Conservation (phyloP, 2,329 filamentous ascomycete genomes). For the Alternaria gaisen region DNA sequence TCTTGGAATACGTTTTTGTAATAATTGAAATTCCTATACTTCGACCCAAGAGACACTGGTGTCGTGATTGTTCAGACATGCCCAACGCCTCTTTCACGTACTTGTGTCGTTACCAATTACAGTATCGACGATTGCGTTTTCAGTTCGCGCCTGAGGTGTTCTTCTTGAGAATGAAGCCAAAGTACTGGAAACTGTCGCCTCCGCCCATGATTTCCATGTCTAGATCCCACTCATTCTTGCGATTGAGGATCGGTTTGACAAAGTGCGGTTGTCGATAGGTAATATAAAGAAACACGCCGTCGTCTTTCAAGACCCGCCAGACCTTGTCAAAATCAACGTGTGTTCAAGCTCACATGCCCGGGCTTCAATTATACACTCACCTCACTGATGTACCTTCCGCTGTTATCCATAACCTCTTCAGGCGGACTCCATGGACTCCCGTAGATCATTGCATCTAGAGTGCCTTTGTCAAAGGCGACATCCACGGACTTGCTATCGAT, state of each 20-base stretch:
- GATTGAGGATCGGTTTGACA: constrained; percentile 39
- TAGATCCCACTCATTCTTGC: constrained; percentile 32
- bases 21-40: not conserved
- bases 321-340: constrained; percentile 44
- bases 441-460: constrained; percentile 65
- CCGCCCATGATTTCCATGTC: constrained; percentile 32
- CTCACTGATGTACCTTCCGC: constrained; percentile 60
- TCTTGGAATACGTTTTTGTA: not conserved
- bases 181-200: constrained; percentile 35
- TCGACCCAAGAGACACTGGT: not conserved
- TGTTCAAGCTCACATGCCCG: fast-evolving
- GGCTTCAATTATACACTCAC: constrained; percentile 38
- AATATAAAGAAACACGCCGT: constrained; percentile 62
- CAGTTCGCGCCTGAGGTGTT: not conserved
- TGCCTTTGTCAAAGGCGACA: constrained; percentile 67
- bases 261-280: constrained; percentile 46
- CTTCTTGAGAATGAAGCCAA: constrained; percentile 20
- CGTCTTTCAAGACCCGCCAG: constrained; percentile 58
- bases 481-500: constrained; percentile 57
- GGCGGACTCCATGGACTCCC: constrained; percentile 64
- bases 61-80: not conserved
- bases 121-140: too few species aligned
- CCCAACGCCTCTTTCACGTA: not conserved
- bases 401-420: constrained; percentile 59
- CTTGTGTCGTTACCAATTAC: not conserved